phyloP scores from a whole-genome alignment of 73 alveolate species.

The Paramecium sonneborni region DNA sequence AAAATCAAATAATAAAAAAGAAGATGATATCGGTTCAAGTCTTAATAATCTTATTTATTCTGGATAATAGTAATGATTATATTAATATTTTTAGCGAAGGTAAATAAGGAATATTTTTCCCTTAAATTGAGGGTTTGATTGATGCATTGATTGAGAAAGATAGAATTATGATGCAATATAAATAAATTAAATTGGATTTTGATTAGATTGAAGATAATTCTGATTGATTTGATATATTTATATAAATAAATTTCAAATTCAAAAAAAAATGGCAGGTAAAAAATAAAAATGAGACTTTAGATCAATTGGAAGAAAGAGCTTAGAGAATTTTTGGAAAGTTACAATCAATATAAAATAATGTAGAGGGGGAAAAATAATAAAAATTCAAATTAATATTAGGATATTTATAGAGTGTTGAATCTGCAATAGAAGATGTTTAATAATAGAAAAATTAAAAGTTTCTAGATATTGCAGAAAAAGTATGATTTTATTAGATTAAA shows the following conservation, averaged over 20 bases:
- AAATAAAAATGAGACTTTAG: background rate
- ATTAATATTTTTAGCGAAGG: slow-evolving; percentile 19
- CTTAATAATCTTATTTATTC: slow-evolving; percentile 44
- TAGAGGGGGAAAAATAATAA: slow-evolving; percentile 51
- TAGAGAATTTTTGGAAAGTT: slow-evolving; percentile 45
- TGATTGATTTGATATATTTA: slow-evolving; percentile 20
- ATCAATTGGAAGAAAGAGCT: slow-evolving; percentile 53
- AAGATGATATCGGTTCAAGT: slow-evolving; percentile 50
- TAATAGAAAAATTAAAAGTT: slow-evolving; percentile 46
- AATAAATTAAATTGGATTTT: background rate
- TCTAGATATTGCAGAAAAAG: slow-evolving; percentile 53
- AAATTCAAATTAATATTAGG: slow-evolving; percentile 40
- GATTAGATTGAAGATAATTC: slow-evolving; percentile 21
- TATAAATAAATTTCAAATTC: slow-evolving; percentile 23
- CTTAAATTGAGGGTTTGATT: slow-evolving; percentile 43
- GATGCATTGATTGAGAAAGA: background rate
- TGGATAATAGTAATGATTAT: background rate
- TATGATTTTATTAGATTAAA: background rate
- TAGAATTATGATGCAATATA: slow-evolving; percentile 6
- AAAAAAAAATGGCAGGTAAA: slow-evolving; percentile 54
- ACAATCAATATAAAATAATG: slow-evolving; percentile 13
- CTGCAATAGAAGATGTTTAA: slow-evolving; percentile 53
- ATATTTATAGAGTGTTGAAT: slow-evolving; percentile 33
- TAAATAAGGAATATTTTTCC: slow-evolving; percentile 32
- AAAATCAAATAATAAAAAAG: background rate